Evolutionary conservation across 208 protist genomes (phyloP).

Genomic region (Trypanosoma caninum): DNA sequence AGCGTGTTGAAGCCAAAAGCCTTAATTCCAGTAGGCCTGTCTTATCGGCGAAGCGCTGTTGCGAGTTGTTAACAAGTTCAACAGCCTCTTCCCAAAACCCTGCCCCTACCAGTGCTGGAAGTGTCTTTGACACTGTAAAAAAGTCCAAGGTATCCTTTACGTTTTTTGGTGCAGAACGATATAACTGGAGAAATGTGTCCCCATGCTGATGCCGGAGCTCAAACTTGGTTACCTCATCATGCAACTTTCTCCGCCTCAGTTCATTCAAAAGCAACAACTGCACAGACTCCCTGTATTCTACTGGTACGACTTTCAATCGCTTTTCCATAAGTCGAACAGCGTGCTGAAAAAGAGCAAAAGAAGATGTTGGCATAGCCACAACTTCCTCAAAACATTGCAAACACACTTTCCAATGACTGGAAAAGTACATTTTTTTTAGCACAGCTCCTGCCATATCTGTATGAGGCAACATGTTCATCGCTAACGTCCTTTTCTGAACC

Average conservation of each 20-base stretch:
- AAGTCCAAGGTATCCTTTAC: constrained; percentile 27
- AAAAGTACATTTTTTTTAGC: constrained; percentile 25
- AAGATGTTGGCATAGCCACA: neutral
- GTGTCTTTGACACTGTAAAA: constrained; percentile 27
- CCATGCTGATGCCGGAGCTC: constrained; percentile 20
- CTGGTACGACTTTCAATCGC: constrained; percentile 14
- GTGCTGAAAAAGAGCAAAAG: constrained; percentile 4
- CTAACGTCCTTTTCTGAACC: constrained; percentile 30
- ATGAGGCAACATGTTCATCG: neutral
- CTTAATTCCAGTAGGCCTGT: constrained; percentile 40
- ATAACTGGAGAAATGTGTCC: constrained; percentile 27
- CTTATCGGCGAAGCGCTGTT: constrained; percentile 36
- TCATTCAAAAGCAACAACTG: constrained; percentile 14
- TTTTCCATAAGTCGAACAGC: constrained; percentile 23
- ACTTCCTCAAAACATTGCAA: constrained; percentile 21
- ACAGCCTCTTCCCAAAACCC: constrained; percentile 69
- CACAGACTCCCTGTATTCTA: constrained; percentile 10
- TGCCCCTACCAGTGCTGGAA: constrained; percentile 22
- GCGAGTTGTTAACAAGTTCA: constrained; percentile 37
- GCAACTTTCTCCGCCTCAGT: constrained; percentile 24
- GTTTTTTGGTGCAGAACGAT: constrained; percentile 20
- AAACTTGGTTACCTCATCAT: constrained; percentile 25
- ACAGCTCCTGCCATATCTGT: neutral
- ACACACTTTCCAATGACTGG: constrained; percentile 20
- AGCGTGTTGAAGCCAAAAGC: constrained; percentile 29